phyloP scores from a whole-genome alignment of 164 flowering plant species.

The Sedum album region DNA sequence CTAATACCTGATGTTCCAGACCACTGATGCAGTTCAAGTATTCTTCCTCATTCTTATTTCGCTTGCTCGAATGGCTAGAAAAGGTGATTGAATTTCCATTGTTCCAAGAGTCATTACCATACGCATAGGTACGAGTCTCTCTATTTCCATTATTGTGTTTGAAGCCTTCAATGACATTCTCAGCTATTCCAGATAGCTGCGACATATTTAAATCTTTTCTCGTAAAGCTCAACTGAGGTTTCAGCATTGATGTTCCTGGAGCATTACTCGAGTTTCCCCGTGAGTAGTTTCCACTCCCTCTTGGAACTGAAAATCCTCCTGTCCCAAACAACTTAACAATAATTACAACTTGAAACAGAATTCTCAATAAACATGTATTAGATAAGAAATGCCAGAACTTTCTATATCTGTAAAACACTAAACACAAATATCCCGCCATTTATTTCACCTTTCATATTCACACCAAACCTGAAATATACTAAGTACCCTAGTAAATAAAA shows the following conservation, averaged over 20 bases:
- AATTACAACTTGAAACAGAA: background rate
- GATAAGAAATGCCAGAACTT: background rate
- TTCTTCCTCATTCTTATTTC: slow-evolving; percentile 27
- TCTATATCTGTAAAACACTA: background rate
- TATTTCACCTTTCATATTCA: background rate
- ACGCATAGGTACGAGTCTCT: slow-evolving; percentile 26
- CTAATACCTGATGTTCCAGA: slow-evolving; percentile 56
- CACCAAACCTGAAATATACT: background rate
- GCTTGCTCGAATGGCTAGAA: slow-evolving; percentile 36
- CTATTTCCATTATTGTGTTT: slow-evolving; percentile 24
- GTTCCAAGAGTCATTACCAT: slow-evolving; percentile 52
- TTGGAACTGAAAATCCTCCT: slow-evolving; percentile 43
- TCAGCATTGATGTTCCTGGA: slow-evolving; percentile 40
- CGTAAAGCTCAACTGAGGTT: slow-evolving; percentile 66
- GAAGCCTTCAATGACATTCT: slow-evolving; percentile 27
- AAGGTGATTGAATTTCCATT: slow-evolving; percentile 39
- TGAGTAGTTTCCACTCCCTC: slow-evolving; percentile 32
- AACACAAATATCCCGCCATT: background rate
- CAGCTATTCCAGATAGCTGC: slow-evolving; percentile 55
- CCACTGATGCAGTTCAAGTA: slow-evolving; percentile 25
- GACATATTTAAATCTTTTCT: slow-evolving; percentile 69
- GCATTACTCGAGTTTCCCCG: slow-evolving; percentile 28
- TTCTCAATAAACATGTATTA: background rate
- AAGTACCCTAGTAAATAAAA: background rate
- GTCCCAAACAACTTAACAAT: background rate